Percentiles rank a stretch among this genome's conserved stretches.
phyloP scores from a whole-genome alignment of 495 filamentous ascomycete genomes.

The Penicillium coffeae region DNA sequence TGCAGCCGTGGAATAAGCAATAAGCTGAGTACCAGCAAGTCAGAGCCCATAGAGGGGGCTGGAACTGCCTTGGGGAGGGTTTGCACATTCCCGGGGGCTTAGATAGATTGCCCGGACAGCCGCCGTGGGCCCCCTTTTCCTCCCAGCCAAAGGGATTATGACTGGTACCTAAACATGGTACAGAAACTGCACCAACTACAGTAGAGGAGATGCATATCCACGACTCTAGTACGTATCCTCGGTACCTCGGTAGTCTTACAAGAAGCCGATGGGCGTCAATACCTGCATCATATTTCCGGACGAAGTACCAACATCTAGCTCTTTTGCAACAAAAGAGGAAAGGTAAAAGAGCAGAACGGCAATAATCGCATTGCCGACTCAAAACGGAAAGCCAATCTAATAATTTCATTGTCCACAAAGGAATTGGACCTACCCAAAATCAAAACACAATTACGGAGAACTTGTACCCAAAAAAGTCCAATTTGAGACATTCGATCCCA shows the following conservation, averaged over 20 bases:
- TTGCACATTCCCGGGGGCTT: constrained; percentile 10
- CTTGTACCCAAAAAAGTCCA: constrained; percentile 1
- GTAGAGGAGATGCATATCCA: too few species aligned
- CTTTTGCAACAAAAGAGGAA: neutral
- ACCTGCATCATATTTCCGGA: neutral
- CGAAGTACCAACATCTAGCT: neutral
- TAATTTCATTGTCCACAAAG: neutral
- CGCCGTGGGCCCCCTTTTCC: constrained; percentile 10
- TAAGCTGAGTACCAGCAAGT: too few species aligned
- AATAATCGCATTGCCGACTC: neutral
- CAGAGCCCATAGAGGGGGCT: too few species aligned
- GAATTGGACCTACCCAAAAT: neutral
- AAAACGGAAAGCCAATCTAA: neutral
- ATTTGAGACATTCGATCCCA: constrained; percentile 13
- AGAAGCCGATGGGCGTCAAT: too few species aligned
- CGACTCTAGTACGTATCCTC: too few species aligned
- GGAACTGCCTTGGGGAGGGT: too few species aligned
- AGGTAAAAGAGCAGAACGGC: neutral
- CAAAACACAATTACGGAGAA: constrained; percentile 4
- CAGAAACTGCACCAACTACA: too few species aligned
- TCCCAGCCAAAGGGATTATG: neutral
- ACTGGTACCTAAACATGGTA: neutral
- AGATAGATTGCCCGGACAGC: constrained; percentile 16
- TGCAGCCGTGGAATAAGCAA: too few species aligned
- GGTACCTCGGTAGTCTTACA: too few species aligned